Evolutionary conservation across 1,284 basidiomycete genomes (phyloP), one percentile per base, ranked within the genome.

Genomic region (Pterulicium gracile): DNA sequence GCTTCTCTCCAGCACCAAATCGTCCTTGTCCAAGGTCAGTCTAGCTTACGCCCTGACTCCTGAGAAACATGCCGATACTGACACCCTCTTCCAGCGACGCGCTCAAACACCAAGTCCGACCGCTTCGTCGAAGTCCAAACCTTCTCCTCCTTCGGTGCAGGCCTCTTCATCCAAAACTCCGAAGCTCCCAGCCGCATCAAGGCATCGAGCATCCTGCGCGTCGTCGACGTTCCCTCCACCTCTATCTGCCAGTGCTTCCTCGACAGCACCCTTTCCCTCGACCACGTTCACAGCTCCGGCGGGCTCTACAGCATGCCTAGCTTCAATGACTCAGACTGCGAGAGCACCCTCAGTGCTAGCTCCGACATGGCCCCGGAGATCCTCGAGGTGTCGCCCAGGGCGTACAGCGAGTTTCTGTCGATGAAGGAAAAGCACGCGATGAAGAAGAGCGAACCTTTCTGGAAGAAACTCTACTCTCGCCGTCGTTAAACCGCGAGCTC

Each of bases 1-100:
- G 81, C 81, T 21, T 57, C 82, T 48, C 77, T 84, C 43, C 73
- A 77, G 52, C 73, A 70, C 52, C 73, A 78, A 55, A 74, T 84
- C 19, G 73, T 73, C 66, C 57, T 83, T 49, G 73, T 83, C 24
- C 73, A 79, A 75, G 74, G 80, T 79, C 53, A 49, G 60, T 52
- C 44, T n/a, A 17, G 24, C 42, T 42, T 3, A 39, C 44, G 45
- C 27, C 36, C 50, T 52, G 45, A 52, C 43, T 21, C 17, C 42
- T 53, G 17, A 50, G 43, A 35, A 17, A 3, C 12, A 45, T 42
- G 21, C 34, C 45, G 34, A 24, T 12, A 3, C 13, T 43, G n/a
- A n/a, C n/a, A n/a, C n/a, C n/a, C n/a, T n/a, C n/a, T n/a, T 15
- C 18, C 52, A 82, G 81, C 75, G 46, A 63, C 69, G 17, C 73